A percentile compares a stretch with the other conserved stretches of the same genome.
phyloP scores from a whole-genome alignment of 768 basidiomycete species.

The Mrakia blollopis region DNA sequence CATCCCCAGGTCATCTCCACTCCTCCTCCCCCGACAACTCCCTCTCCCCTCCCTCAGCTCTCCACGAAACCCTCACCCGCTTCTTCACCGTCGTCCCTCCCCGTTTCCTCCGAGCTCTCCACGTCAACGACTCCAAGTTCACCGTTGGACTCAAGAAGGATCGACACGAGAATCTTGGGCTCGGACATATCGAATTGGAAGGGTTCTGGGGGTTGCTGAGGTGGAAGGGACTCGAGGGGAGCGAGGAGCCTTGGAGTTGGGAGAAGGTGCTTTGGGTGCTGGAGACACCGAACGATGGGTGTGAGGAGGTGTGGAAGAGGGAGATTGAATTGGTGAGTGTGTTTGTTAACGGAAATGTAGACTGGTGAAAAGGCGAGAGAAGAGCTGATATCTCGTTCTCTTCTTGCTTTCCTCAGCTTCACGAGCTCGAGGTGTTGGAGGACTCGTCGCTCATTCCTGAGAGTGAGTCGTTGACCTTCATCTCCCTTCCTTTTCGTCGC shows the following conservation, averaged over 20 bases:
- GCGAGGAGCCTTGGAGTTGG: conserved; percentile 4
- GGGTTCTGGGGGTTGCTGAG: conserved; percentile 19
- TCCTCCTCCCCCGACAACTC: conserved; percentile 45
- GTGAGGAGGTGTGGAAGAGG: conserved; percentile 62
- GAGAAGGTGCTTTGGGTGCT: conserved; percentile 19
- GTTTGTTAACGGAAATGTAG: no score
- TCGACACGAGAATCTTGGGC: conserved; percentile 76
- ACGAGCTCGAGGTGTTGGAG: conserved; percentile 44
- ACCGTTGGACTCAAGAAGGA: conserved; percentile 62
- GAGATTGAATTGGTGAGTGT: conserved; percentile 60
- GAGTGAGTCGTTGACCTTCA: background rate
- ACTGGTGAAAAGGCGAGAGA: no score
- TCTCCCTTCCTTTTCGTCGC: background rate
- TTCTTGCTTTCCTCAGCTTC: conserved; percentile 41
- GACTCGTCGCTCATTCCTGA: conserved; percentile 33
- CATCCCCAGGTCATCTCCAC: conserved; percentile 23
- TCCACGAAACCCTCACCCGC: conserved; percentile 51
- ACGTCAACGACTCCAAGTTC: conserved; percentile 77
- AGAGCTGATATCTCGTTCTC: background rate
- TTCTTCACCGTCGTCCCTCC: conserved; percentile 67
- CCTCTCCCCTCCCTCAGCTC: conserved; percentile 54
- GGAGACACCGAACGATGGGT: conserved; percentile 59
- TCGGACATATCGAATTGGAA: conserved; percentile 51
- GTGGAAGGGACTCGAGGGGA: conserved; percentile 22
- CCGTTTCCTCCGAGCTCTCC: conserved; percentile 71